Evolutionary conservation across 2,329 filamentous ascomycete genomes (phyloP).

Genomic region (Karstenula rhodostoma): DNA sequence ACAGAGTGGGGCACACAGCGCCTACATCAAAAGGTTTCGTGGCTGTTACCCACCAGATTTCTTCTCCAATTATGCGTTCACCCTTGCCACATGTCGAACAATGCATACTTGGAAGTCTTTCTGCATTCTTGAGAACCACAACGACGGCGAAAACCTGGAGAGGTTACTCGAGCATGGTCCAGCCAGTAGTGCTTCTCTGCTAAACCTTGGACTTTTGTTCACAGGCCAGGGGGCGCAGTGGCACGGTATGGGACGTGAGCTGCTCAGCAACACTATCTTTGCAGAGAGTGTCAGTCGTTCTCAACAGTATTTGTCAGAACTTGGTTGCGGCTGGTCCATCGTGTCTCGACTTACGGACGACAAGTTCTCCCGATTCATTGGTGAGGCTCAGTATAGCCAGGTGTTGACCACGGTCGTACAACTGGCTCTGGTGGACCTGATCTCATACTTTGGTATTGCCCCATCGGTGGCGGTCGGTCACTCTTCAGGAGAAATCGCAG

Average conservation of each 20-base stretch:
- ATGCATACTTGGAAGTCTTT: too few relatives aligned
- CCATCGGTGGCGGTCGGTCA: conserved; percentile 27
- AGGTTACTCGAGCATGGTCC: too few relatives aligned
- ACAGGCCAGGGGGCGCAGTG: conserved; percentile 34
- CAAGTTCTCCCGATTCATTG: too few relatives aligned
- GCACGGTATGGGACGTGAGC: conserved; percentile 21
- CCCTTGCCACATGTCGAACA: too few relatives aligned
- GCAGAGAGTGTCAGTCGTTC: neutral
- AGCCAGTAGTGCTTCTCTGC: too few relatives aligned
- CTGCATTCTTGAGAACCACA: too few relatives aligned
- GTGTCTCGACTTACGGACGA: too few relatives aligned
- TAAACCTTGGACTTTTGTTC: conserved; percentile 21
- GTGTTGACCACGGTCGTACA: conserved; percentile 26
- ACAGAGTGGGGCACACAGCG: too few relatives aligned
- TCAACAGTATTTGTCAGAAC: conserved; percentile 10
- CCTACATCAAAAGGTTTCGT: too few relatives aligned
- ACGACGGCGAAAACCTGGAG: too few relatives aligned
- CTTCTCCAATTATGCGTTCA: too few relatives aligned
- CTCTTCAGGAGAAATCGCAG: conserved; percentile 33
- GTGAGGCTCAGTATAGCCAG: conserved; percentile 21
- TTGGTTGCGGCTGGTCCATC: neutral
- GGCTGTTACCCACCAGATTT: too few relatives aligned
- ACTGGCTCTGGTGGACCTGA: conserved; percentile 26
- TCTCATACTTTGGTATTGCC: conserved; percentile 16
- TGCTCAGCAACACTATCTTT: conserved; percentile 1